Evolutionary conservation across 345 rosid species (phyloP).

Genomic region (Melastoma malabathricum): DNA sequence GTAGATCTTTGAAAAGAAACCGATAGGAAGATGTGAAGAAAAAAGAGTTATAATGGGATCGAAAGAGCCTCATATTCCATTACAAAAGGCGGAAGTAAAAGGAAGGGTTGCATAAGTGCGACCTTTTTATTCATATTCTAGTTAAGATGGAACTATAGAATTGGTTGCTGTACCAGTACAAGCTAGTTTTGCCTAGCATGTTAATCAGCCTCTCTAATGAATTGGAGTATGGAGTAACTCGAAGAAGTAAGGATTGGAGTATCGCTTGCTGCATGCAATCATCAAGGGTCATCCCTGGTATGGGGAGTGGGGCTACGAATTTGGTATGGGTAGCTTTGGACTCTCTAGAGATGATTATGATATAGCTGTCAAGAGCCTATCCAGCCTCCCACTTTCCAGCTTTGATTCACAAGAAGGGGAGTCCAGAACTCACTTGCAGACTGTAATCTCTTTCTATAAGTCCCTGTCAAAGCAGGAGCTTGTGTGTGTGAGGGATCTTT

Average conservation of each 20-base stretch:
- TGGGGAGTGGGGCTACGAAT: conserved; percentile 69
- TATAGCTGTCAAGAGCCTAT: conserved; percentile 35
- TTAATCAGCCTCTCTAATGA: not conserved
- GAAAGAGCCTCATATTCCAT: too few relatives aligned
- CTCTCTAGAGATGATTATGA: conserved; percentile 34
- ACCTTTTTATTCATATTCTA: too few relatives aligned
- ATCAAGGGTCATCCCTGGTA: conserved; percentile 54
- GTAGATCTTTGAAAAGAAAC: too few relatives aligned
- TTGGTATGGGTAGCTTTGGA: conserved; percentile 59
- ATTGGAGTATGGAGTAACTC: conserved; percentile 48
- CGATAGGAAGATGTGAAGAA: too few relatives aligned
- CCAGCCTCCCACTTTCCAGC: conserved; percentile 25
- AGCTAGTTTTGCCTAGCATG: conserved; percentile 1
- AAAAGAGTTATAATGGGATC: too few relatives aligned
- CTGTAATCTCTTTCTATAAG: conserved; percentile 28
- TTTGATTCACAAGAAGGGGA: conserved; percentile 23
- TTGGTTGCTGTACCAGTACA: not conserved
- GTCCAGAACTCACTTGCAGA: conserved; percentile 22
- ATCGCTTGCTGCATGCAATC: conserved; percentile 51
- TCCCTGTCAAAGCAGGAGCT: conserved; percentile 39
- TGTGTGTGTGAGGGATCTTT: conserved; percentile 39
- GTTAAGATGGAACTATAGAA: too few relatives aligned
- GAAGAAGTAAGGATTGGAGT: conserved; percentile 45
- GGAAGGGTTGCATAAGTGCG: too few relatives aligned
- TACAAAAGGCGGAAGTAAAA: too few relatives aligned